Conservation (phyloP, 345 rosid genomes). For the Eutrema japonicum region DNA sequence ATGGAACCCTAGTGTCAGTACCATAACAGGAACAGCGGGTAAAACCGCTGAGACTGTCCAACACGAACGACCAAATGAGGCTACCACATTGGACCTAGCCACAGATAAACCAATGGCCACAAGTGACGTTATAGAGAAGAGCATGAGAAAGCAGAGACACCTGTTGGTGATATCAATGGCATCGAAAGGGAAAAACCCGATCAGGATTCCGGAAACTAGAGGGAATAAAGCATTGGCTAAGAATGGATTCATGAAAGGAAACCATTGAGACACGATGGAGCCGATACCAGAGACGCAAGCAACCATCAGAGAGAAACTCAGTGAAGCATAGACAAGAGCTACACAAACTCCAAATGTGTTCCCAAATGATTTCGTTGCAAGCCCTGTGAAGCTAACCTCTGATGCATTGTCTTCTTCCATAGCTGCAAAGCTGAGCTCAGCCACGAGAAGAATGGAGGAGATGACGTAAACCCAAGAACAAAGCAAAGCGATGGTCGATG, state of each 20-base stretch:
- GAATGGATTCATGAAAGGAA: conserved; percentile 66
- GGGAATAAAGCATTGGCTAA: conserved; percentile 73
- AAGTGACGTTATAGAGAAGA: conserved; percentile 71
- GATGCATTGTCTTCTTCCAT: conserved; percentile 80
- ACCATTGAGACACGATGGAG: conserved; percentile 72
- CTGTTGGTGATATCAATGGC: conserved; percentile 69
- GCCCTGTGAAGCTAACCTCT: conserved; percentile 89
- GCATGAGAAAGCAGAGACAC: conserved; percentile 68
- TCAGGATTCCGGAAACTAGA: conserved; percentile 54
- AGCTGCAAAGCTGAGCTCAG: conserved; percentile 84
- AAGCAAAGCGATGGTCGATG: conserved; percentile 65
- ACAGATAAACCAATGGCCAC: conserved; percentile 74
- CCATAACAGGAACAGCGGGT: conserved; percentile 85
- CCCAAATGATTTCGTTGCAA: conserved; percentile 84
- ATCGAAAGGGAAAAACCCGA: conserved; percentile 67
- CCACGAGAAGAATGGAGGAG: conserved; percentile 82
- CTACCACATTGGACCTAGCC: conserved; percentile 67
- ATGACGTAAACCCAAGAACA: conserved; percentile 85
- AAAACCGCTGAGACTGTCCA: conserved; percentile 66
- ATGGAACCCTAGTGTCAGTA: conserved; percentile 88
- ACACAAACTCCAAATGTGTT: conserved; percentile 67
- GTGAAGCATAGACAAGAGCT: conserved; percentile 73
- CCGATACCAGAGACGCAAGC: conserved; percentile 96
- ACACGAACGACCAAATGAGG: conserved; percentile 62
- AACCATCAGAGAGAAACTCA: conserved; percentile 80